These are phyloP conservation scores for Adiantum capillusveneris DNA, from an alignment of 75 land plant genomes.

Conservation along the genomic window DNA sequence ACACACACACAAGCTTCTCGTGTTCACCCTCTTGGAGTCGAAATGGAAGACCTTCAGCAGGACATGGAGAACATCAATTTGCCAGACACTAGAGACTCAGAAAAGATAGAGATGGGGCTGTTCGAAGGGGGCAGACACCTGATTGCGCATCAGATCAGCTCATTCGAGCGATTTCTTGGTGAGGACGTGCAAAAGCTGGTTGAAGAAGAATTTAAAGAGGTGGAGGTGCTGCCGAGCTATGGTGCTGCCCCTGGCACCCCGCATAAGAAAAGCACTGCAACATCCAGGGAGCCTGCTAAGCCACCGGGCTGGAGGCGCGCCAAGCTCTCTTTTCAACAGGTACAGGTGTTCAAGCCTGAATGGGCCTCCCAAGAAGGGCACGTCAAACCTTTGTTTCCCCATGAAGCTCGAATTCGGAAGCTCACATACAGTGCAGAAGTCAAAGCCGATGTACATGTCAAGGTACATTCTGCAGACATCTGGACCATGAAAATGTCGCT, in stretches of 20 bases:
- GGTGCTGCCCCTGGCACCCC: slow-evolving; percentile 33
- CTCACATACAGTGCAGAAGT: slow-evolving; percentile 66
- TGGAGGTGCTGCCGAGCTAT: slow-evolving; percentile 40
- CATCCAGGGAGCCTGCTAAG: no score
- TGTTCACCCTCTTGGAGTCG: no score
- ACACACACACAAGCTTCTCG: no score
- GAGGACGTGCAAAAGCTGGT: slow-evolving; percentile 51
- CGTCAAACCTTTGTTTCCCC: slow-evolving; percentile 36
- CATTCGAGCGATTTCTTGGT: slow-evolving; percentile 61
- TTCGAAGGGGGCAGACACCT: slow-evolving; percentile 3
- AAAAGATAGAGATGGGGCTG: no score
- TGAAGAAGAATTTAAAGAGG: slow-evolving; percentile 36
- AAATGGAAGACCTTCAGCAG: no score
- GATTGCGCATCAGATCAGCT: slow-evolving; percentile 68
- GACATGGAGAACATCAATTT: no score
- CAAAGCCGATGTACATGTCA: slow-evolving; percentile 33
- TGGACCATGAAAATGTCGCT: no score
- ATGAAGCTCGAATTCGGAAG: slow-evolving; percentile 76
- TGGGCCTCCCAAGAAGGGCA: slow-evolving; percentile 24
- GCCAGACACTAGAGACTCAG: no score
- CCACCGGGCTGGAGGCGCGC: slow-evolving; percentile 40
- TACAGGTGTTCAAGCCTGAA: slow-evolving; percentile 43
- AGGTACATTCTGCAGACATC: slow-evolving; percentile 30
- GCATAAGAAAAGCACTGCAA: no score
- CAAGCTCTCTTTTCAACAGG: slow-evolving; percentile 49